Evolutionary conservation across 1,284 basidiomycete genomes (phyloP), one percentile per base, ranked within the genome.

Genomic region (Austroboletus rostrupii): DNA sequence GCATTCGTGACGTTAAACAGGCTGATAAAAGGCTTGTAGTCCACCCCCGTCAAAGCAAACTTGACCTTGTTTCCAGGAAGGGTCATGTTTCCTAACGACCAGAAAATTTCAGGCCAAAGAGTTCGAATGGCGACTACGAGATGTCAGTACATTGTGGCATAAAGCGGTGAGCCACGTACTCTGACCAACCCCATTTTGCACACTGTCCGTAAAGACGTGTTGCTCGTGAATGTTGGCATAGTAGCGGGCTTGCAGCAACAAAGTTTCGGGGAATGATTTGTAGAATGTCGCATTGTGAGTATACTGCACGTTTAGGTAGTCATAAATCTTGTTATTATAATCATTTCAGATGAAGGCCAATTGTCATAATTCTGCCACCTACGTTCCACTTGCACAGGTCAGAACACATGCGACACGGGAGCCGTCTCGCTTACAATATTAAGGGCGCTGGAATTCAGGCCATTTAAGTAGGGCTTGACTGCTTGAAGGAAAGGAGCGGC

Each of bases 11-110:
- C 69, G 52, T 74, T 77, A 66, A 78, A 74, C 29, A 78, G 59
- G 46, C 72, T 72, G 36, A 80, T 70, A 64, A 80, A 77, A 8
- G 79, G 79, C 61, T 79, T 79, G 66, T 80, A 80, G 47, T 74
- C 72, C 19, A 73, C 65, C 47, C 60, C 69, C 41, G 72, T 65
- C 50, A 77, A 65, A 0, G 68, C 66, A 28, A 81, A 36, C 57
- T 76, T 76, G 55, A 79, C 68, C 13, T 66, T 63, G 54, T 71
- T 69, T 14, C 62, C 59, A 11, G 64, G 33, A 52, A 74, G 69
- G 10, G 71, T 68, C 56, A 81, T 70, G 36, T 66, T 65, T 14
- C 65, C 58, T 51, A 80, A 59, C 2, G 70, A 67, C 49, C 67
- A 67, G 48, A 78, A 66, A 48, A 81, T 68, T n/a, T 73, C 67